Conservation (phyloP, 495 filamentous ascomycete species). For the Baudoinia panamericana region DNA sequence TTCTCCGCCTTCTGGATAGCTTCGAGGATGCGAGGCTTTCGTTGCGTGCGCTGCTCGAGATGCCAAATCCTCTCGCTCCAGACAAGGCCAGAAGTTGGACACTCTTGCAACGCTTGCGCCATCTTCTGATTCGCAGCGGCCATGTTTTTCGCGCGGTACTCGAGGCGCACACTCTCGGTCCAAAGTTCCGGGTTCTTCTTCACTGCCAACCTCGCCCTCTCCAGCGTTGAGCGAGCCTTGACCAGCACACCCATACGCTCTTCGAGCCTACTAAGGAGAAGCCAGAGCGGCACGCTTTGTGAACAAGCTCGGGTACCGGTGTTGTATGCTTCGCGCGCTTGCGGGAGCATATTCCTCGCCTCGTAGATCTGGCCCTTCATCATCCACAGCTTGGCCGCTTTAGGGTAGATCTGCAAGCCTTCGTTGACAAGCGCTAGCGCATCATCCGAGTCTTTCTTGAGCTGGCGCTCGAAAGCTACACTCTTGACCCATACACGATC, state of each 20-base stretch:
- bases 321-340: slow-evolving; percentile 83
- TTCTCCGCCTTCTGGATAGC: slow-evolving; percentile 95
- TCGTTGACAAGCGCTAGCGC: slow-evolving; percentile 79
- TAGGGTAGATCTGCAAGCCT: slow-evolving; percentile 77
- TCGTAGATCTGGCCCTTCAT: slow-evolving; percentile 98
- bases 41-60: slow-evolving; percentile 78
- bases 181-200: slow-evolving; percentile 78
- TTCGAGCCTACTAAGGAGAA: slow-evolving; percentile 76
- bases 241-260: slow-evolving; percentile 73
- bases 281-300: slow-evolving; percentile 73
- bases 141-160: slow-evolving; percentile 75
- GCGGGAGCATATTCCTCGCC: slow-evolving; percentile 54
- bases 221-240: slow-evolving; percentile 83
- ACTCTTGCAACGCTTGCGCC: slow-evolving; percentile 83
- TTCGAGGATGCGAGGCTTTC: slow-evolving; percentile 77
- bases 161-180: slow-evolving; percentile 82
- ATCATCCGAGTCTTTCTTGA: slow-evolving; percentile 56
- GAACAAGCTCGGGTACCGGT: slow-evolving; percentile 79
- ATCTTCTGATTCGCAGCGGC: slow-evolving; percentile 77
- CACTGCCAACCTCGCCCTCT: slow-evolving; percentile 71
- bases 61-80: slow-evolving; percentile 93
- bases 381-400: slow-evolving; percentile 86
- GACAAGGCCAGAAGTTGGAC: slow-evolving; percentile 74
- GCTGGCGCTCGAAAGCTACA: slow-evolving; percentile 76
- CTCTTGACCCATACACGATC: slow-evolving; percentile 95